Evolutionary conservation across 768 basidiomycete genomes (phyloP), one percentile per base, ranked within the genome.

Genomic region (Lentinula lateritia): DNA sequence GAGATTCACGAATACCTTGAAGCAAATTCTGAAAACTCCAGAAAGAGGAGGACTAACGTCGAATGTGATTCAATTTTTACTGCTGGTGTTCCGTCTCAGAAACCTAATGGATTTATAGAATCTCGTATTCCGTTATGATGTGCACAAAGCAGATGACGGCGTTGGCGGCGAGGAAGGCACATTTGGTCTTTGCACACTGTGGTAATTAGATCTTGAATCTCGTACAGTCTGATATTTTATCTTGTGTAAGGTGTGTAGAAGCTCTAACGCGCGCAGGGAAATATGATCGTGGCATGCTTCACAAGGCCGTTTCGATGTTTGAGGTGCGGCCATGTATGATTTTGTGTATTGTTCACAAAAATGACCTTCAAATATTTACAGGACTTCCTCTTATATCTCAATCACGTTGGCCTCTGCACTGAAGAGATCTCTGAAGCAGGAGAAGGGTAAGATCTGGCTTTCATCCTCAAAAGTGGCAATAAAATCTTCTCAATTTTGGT

Each of bases 161-260:
- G 93, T 98, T 12, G 95, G 96, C 1, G 95, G 95, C 1, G 93
- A 96, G 65, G 95, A 97, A 73, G 95, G 95, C 1, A 95, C 92
- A 0, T 97, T 98, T 75, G 93, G 92, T 63, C 76, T 98, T 52
- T 95, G 93, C 68, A 92, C 90, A 0, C 72, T 93, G 6, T 93
- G 90, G 91, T 89, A 56, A 6, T 76, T 71, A 59, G 52, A 18
- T 28, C 9, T 7, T 34, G 20, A 6, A 6, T 23, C 15, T 16
- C 20, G 2, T 9, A 28, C 50, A 50, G 12, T 16, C 38, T 36
- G 7, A 32, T 23, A 12, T 5, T 9, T 38, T 3, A 3, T 36
- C 34, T 15, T 42, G 34, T 53, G 20, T 15, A 3, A 91, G 90
- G 90, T 89, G 89, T 64, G 78, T 96, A 46, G 95, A 98, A 67